Conservation (phyloP, 140 eudicot species). For the Cichorium intybus region DNA sequence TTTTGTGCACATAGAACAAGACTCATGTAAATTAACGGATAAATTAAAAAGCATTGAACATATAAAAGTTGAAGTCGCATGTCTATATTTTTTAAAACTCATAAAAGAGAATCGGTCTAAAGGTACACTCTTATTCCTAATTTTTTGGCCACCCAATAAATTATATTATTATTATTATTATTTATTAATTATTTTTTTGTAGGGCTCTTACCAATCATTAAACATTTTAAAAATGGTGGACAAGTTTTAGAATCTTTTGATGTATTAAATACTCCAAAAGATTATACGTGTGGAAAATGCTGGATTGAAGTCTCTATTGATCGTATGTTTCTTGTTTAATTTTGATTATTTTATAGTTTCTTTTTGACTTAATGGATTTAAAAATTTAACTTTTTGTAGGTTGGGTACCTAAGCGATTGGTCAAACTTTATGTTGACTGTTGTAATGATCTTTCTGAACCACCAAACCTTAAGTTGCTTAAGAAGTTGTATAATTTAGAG, state of each 20-base stretch:
- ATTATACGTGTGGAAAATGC: conserved; percentile 38
- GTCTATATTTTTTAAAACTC: conserved; percentile 68
- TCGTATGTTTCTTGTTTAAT: conserved; percentile 51
- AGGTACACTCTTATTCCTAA: conserved; percentile 44
- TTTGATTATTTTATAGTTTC: neutral
- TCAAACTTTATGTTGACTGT: conserved; percentile 73
- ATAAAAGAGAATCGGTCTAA: conserved; percentile 63
- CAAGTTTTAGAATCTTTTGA: conserved; percentile 48
- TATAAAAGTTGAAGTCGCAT: conserved; percentile 74
- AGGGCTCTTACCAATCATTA: conserved; percentile 83
- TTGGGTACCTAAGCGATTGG: conserved; percentile 74
- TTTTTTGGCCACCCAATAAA: neutral
- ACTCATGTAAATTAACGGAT: conserved; percentile 36
- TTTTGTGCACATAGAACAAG: conserved; percentile 48
- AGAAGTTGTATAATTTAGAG: conserved; percentile 74
- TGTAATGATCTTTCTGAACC: conserved; percentile 69
- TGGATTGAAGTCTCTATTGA: conserved; percentile 67
- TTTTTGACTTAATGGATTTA: neutral
- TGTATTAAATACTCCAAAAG: conserved; percentile 39
- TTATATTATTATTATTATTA: neutral
- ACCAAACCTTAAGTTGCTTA: conserved; percentile 71
- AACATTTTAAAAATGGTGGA: conserved; percentile 51
- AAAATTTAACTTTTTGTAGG: conserved; percentile 36
- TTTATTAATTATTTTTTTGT: neutral
- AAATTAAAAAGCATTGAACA: conserved; percentile 47